Conservation (phyloP, 495 filamentous ascomycete species). For the Cladorrhinum samala region DNA sequence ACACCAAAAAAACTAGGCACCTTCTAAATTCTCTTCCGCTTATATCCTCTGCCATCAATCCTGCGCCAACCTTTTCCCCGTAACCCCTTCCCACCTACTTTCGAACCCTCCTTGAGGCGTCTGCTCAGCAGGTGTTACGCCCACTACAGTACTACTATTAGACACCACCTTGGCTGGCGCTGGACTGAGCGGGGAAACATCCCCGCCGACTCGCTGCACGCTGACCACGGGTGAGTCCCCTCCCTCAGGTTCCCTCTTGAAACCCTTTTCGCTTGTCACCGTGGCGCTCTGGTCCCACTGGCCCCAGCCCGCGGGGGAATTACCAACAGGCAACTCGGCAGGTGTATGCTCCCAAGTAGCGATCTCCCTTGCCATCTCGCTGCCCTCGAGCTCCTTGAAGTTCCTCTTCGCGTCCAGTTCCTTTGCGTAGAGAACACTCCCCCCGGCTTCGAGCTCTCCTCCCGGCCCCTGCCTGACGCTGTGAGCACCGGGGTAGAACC, state of each 20-base stretch:
- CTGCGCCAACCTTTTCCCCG: no score
- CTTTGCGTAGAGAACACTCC: neutral
- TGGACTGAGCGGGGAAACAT: neutral
- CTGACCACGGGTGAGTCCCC: neutral
- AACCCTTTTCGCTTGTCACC: neutral
- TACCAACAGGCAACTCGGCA: neutral
- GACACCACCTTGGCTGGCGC: neutral
- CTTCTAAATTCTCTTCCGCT: no score
- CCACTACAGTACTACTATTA: no score
- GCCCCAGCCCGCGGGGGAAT: neutral
- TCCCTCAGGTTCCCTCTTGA: neutral
- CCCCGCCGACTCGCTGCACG: no score
- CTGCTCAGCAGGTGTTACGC: no score
- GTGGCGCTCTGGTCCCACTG: neutral
- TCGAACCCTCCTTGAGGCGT: no score
- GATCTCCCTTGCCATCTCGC: neutral
- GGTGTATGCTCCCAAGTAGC: neutral
- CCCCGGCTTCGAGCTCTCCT: neutral
- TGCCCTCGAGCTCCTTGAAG: neutral
- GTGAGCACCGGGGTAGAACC: neutral
- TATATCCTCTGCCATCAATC: no score
- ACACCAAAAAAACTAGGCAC: no score
- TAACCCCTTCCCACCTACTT: no score
- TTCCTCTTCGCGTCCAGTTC: neutral
- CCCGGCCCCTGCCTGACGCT: neutral